phyloP scores from a whole-genome alignment of 2,329 filamentous ascomycete species.

The Coleophoma eucalyptorum region DNA sequence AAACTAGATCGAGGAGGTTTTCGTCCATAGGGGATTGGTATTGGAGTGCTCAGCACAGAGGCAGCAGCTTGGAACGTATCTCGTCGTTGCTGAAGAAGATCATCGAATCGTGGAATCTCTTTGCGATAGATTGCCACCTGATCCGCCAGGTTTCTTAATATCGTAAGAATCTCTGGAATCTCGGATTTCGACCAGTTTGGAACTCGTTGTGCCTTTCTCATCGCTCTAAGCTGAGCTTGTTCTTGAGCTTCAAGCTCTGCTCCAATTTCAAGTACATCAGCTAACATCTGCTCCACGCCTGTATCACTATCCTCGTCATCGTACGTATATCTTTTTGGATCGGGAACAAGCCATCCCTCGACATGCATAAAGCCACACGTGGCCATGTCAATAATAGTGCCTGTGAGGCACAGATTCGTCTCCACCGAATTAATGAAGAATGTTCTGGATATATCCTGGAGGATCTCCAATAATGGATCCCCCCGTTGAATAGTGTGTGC shows the following conservation, averaged over 20 bases:
- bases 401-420: conserved; percentile 84
- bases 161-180: conserved; percentile 49
- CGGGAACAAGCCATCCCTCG: conserved; percentile 85
- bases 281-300: conserved; percentile 32
- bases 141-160: conserved; percentile 56
- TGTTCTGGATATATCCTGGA: conserved; percentile 66
- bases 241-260: conserved; percentile 32
- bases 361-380: conserved; percentile 81
- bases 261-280: conserved; percentile 3
- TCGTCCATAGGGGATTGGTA: conserved; percentile 15
- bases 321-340: conserved; percentile 61
- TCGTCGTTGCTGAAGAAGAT: conserved; percentile 62
- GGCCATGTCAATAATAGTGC: conserved; percentile 76
- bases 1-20: conserved; percentile 37
- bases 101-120: conserved; percentile 68
- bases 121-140: conserved; percentile 60
- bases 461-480: conserved; percentile 60
- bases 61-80: conserved; percentile 60
- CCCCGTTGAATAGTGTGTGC: conserved; percentile 59
- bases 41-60: conserved; percentile 25
- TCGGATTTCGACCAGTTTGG: conserved; percentile 49
- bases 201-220: conserved; percentile 48
- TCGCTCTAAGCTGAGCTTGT: conserved; percentile 39
- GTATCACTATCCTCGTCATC: conserved; percentile 37
- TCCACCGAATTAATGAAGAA: conserved; percentile 92